A percentile compares a stretch with the other conserved stretches of the same genome.
Evolutionary conservation across 805 yeast species (phyloP).

Genomic region (Metschnikowia peoriensis): DNA sequence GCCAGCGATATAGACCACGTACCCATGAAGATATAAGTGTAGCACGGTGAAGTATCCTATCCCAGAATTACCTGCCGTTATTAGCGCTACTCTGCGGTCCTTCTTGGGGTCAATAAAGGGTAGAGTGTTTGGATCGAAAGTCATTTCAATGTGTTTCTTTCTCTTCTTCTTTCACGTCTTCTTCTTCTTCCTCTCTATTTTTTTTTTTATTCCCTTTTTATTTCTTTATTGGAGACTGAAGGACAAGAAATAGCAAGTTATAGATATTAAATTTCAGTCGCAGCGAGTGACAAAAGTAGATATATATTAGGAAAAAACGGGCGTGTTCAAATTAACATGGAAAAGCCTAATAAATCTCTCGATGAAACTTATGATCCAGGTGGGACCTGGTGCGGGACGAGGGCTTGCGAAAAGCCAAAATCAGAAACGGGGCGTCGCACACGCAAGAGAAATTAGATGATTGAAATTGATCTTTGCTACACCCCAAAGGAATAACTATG

Average conservation of each 20-base stretch:
- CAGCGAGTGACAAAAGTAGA: too few relatives aligned
- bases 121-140: conserved; percentile 24
- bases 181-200: neutral
- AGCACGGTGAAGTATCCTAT: conserved; percentile 75
- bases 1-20: conserved; percentile 71
- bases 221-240: neutral
- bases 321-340: neutral
- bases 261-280: too few relatives aligned
- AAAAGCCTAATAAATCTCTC: neutral
- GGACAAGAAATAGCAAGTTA: too few relatives aligned
- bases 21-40: conserved; percentile 78
- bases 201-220: neutral
- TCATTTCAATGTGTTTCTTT: neutral
- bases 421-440: neutral
- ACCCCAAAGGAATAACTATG: too few relatives aligned
- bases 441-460: neutral
- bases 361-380: neutral
- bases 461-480: neutral
- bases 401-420: conserved; percentile 5
- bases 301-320: neutral
- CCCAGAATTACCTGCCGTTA: conserved; percentile 82
- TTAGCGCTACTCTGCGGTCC: conserved; percentile 62
- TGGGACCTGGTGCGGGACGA: conserved; percentile 7
- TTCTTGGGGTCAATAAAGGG: conserved; percentile 60
- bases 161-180: neutral